Evolutionary conservation across 192 early-diverging fungal species (phyloP), one percentile per base, ranked within the genome.

Genomic region (Umbelopsis ramanniana): DNA sequence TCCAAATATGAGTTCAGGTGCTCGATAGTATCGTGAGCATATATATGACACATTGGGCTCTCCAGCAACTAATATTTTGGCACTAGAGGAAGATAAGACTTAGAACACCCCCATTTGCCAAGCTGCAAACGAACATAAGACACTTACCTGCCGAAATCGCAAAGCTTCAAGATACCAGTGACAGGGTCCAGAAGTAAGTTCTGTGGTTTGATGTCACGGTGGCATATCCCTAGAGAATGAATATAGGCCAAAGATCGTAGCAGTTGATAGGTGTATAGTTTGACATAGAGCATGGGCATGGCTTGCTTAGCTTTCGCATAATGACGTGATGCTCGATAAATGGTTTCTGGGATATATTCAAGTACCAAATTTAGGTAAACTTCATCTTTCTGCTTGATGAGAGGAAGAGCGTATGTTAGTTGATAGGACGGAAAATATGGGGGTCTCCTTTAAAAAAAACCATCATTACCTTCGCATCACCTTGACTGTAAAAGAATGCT

Each of bases 21-120:
- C 96, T 45, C 96, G 88, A 84, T 98, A 98, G 82, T 98, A 98
- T 75, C 96, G 89, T 67, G 96, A 98, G 83, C 96, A 98, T 71
- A 98, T 98, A 84, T 98, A 96, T 67, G 94, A 94, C 52, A 99
- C 97, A 84, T 99, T 99, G 46, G 96, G 96, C 84, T 99, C 96
- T 57, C 93, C 96, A n/a, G 91, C 89, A 23, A 98, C 84, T 43
- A 99, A 88, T 22, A 94, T 93, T 84, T 99, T 99, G 46, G 97
- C 97, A 72, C 92, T 93, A 83, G 22, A n/a, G 37, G 17, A 12
- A 11, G 8, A 33, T 29, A 24, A n/a, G 14, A 10, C 9, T 26
- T 63, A 35, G 15, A 15, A 50, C 48, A n/a, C n/a, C 9, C 6
- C 48, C 14, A 17, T 21, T n/a, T 21, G 48, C 9, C 15, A 33